These are phyloP conservation scores for Vitis labrusca DNA, from an alignment of 164 flowering plant species.

Conservation along the genomic window DNA sequence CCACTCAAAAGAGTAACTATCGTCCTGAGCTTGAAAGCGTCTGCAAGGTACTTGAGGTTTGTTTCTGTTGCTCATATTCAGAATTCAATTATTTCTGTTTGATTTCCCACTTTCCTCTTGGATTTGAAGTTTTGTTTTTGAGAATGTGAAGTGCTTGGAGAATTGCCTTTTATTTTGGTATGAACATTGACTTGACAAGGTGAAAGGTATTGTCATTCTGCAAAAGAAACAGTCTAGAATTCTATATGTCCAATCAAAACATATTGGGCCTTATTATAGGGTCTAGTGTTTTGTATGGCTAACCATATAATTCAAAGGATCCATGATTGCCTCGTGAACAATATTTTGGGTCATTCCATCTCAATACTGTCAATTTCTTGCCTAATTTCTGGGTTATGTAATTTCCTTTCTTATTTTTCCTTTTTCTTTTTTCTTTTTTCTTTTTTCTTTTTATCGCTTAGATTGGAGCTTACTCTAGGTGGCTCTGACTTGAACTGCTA, in stretches of 20 bases:
- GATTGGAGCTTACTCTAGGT: too few relatives aligned
- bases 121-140: background rate
- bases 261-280: too few relatives aligned
- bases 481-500: too few relatives aligned
- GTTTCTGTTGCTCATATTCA: background rate
- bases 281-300: too few relatives aligned
- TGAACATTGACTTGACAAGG: too few relatives aligned
- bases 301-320: too few relatives aligned
- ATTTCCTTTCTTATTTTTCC: too few relatives aligned
- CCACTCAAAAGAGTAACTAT: constrained; percentile 52
- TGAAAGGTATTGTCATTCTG: too few relatives aligned
- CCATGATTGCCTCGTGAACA: background rate
- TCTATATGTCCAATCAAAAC: too few relatives aligned
- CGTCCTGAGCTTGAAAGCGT: constrained; percentile 72
- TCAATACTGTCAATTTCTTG: background rate
- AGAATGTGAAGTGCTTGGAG: background rate
- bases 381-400: background rate
- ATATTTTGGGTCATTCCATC: background rate
- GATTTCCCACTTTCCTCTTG: background rate
- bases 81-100: background rate
- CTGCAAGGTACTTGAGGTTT: constrained; percentile 86
- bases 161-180: background rate
- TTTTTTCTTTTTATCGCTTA: too few relatives aligned
- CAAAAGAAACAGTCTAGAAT: too few relatives aligned
- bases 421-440: too few relatives aligned